Evolutionary conservation across 2,329 filamentous ascomycete species (phyloP).

Genomic region (Aspergillus awamori): DNA sequence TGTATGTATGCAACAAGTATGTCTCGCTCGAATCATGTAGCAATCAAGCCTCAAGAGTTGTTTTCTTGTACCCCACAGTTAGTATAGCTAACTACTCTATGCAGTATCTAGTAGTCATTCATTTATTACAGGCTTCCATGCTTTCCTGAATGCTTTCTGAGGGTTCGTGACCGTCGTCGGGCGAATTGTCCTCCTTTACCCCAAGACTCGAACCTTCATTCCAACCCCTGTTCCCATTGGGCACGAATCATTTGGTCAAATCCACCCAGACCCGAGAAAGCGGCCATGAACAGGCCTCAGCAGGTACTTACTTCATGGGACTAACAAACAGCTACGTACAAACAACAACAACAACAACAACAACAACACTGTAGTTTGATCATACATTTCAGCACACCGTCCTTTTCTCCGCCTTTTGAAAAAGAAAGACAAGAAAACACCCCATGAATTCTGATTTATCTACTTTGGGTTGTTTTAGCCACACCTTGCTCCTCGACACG

Average conservation of each 20-base stretch:
- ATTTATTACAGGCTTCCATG: neutral
- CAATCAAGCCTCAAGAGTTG: neutral
- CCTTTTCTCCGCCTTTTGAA: neutral
- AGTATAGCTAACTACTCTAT: too few relatives aligned
- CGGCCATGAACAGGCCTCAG: constrained; percentile 1
- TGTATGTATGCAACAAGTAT: too few relatives aligned
- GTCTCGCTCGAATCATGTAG: too few relatives aligned
- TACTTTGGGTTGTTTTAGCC: neutral
- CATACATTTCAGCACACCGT: neutral
- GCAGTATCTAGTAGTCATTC: neutral
- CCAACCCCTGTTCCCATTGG: constrained; percentile 17
- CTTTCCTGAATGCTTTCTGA: neutral
- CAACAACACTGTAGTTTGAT: constrained; percentile 5
- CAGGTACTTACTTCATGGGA: neutral
- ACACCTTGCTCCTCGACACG: constrained; percentile 1
- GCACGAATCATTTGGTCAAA: constrained; percentile 13
- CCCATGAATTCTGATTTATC: neutral
- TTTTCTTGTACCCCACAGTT: neutral
- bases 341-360: too few relatives aligned
- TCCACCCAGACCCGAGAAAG: constrained; percentile 11
- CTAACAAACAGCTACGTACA: constrained; percentile 12
- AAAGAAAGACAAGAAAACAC: too few relatives aligned
- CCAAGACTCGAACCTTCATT: constrained; percentile 7
- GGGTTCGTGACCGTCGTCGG: neutral
- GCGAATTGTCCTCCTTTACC: constrained; percentile 1